A percentile compares a stretch with the other conserved stretches of the same genome.
Evolutionary conservation across 1,284 basidiomycete genomes (phyloP).

Genomic region (Sphaerobolus stellatus): DNA sequence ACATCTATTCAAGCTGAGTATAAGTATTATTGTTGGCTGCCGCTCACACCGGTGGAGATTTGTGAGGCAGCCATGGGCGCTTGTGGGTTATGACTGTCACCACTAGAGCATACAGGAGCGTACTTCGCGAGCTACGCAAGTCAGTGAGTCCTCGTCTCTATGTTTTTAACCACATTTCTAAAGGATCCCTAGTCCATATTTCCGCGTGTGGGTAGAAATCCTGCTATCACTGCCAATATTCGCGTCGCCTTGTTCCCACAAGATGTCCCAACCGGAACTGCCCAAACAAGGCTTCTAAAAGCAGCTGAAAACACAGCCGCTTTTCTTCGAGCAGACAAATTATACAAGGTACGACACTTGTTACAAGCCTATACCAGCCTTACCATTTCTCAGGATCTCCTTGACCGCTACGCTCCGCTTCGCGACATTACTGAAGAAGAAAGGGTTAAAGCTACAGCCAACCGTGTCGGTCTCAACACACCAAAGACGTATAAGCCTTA

Average conservation of each 20-base stretch:
- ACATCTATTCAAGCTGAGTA: too few species aligned
- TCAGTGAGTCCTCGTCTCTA: conserved; percentile 6
- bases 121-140: conserved; percentile 15
- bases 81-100: conserved; percentile 22
- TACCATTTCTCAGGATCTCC: conserved; percentile 48
- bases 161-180: conserved; percentile 4
- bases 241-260: conserved; percentile 56
- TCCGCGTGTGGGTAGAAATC: conserved; percentile 45
- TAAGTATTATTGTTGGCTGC: too few species aligned
- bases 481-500: conserved; percentile 6
- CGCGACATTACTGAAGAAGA: conserved; percentile 78
- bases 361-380: background rate
- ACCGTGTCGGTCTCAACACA: conserved; percentile 77
- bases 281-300: conserved; percentile 34
- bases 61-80: too few species aligned
- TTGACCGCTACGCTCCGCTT: conserved; percentile 86
- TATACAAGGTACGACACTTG: conserved; percentile 48
- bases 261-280: conserved; percentile 31
- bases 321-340: conserved; percentile 70
- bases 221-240: conserved; percentile 48
- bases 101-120: conserved; percentile 15
- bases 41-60: too few species aligned
- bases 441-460: conserved; percentile 78
- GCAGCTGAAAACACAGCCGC: conserved; percentile 66
- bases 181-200: conserved; percentile 41